phyloP scores from a whole-genome alignment of 345 rosid genomes.

The Hibiscus syriacus region DNA sequence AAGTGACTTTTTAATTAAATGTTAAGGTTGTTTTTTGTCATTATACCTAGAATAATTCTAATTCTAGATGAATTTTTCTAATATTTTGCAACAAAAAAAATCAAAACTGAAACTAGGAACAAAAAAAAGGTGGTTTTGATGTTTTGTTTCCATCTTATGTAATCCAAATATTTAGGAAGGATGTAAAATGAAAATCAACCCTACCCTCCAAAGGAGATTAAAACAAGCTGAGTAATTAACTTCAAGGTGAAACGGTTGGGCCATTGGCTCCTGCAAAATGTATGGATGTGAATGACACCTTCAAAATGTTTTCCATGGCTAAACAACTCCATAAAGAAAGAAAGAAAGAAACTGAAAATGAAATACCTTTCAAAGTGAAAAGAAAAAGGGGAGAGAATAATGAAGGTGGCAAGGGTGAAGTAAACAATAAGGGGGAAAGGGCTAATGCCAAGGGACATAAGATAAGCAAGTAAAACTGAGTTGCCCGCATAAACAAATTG shows the following conservation, averaged over 20 bases:
- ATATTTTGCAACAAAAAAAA: too few relatives aligned
- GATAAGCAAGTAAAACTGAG: conserved; percentile 55
- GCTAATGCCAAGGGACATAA: conserved; percentile 74
- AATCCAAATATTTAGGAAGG: not conserved
- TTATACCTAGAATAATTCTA: too few relatives aligned
- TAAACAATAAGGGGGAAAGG: conserved; percentile 61
- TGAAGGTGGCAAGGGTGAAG: conserved; percentile 58
- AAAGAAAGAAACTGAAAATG: not conserved
- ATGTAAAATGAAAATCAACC: not conserved
- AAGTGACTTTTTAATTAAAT: too few relatives aligned
- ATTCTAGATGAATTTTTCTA: too few relatives aligned
- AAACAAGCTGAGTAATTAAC: conserved; percentile 51
- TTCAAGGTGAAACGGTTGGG: conserved; percentile 45
- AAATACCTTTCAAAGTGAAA: conserved; percentile 59
- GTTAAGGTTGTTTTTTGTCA: too few relatives aligned
- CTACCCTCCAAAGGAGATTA: conserved; percentile 80
- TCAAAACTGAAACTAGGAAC: too few relatives aligned
- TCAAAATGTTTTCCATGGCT: not conserved
- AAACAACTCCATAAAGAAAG: not conserved
- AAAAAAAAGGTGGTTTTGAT: too few relatives aligned
- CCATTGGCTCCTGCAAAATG: conserved; percentile 60
- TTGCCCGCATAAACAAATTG: conserved; percentile 66
- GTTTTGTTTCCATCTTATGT: not conserved
- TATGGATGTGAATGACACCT: not conserved
- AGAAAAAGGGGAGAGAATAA: conserved; percentile 62